Percentiles rank a stretch among this genome's conserved stretches.
Conservation (phyloP, 1,139 yeast species). For the Taphrina populina region DNA sequence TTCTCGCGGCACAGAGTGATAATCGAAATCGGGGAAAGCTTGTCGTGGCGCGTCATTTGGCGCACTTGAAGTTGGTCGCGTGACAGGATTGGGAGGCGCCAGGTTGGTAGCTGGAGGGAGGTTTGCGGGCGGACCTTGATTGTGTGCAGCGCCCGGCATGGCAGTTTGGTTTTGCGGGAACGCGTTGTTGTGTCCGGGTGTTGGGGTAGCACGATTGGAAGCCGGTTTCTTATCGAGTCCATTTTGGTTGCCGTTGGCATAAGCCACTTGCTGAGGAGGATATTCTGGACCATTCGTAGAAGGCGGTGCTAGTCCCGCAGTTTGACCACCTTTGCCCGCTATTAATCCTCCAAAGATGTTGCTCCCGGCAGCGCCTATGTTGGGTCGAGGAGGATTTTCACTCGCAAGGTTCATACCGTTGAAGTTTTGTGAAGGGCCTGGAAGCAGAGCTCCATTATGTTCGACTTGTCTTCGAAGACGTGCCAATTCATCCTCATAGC, state of each 20-base stretch:
- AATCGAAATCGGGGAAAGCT: constrained; percentile 23
- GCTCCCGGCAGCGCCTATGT: constrained; percentile 43
- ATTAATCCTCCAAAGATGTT: constrained; percentile 45
- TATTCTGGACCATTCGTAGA: constrained; percentile 4
- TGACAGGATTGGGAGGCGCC: constrained; percentile 33
- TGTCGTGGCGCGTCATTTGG: constrained; percentile 32
- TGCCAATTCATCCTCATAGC: constrained; percentile 84
- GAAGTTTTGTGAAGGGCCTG: constrained; percentile 34
- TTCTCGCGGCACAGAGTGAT: constrained; percentile 43
- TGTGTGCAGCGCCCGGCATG: constrained; percentile 9
- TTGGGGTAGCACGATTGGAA: constrained; percentile 23
- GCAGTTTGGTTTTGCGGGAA: constrained; percentile 24
- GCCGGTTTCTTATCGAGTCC: constrained; percentile 23
- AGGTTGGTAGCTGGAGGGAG: constrained; percentile 39
- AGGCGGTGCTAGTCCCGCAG: constrained; percentile 37
- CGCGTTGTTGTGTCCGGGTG: constrained; percentile 19
- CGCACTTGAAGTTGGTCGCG: constrained; percentile 13
- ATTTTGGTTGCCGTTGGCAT: constrained; percentile 10
- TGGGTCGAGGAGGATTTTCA: constrained; percentile 41
- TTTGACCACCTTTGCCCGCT: constrained; percentile 45
- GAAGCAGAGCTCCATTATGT: constrained; percentile 45
- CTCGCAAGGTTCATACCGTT: constrained; percentile 40
- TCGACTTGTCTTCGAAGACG: constrained; percentile 84
- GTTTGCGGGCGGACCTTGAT: constrained; percentile 32
- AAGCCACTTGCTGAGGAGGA: constrained; percentile 34